Evolutionary conservation across 306 rosid genomes (phyloP), one percentile per base, ranked within the genome.

Genomic region (Trifolium subterraneum): DNA sequence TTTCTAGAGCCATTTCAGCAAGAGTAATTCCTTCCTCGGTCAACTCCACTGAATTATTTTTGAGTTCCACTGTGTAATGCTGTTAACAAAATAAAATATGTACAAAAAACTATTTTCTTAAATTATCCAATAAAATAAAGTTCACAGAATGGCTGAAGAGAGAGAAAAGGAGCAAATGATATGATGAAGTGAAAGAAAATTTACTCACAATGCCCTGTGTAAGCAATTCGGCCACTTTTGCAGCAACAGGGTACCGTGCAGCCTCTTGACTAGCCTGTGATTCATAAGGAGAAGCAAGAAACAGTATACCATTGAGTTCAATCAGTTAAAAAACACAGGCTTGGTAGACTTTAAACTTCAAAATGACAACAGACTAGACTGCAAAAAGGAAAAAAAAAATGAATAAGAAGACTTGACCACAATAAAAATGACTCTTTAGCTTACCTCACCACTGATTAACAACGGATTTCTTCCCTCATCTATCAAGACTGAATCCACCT

Each of bases 381-480:
- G 13, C 42, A 7, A 58, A 50, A 75, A 44, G 48, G 23, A 80
- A 59, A 64, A 56, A 27, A 8, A 47, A 15, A 68, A 1, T 59
- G 61, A 25, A 73, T 42, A 71, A 55, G 72, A 71, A 55, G 72
- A 35, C 47, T 19, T 6, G n/a, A 67, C 23, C 47, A 58, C 54
- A 41, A 35, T 20, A 59, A 29, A 73, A 58, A 61, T 19, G 22
- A 47, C 63, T 42, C 54, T 29, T 22, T 69, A 63, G 64, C 64
- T 84, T 83, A 94, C 97, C 96, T 94, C 91, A 45, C 98, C 97
- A 41, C 98, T 91, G 81, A 91, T 94, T 84, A 94, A 82, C 88
- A 94, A 78, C 31, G 98, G 98, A 88, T 94, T 94, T 83, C 97
- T 85, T 84, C 98, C 98, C 80, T 94, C 98, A 44, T 94, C 97